Conservation (phyloP, 768 basidiomycete species). For the Leccinum variicolor region DNA sequence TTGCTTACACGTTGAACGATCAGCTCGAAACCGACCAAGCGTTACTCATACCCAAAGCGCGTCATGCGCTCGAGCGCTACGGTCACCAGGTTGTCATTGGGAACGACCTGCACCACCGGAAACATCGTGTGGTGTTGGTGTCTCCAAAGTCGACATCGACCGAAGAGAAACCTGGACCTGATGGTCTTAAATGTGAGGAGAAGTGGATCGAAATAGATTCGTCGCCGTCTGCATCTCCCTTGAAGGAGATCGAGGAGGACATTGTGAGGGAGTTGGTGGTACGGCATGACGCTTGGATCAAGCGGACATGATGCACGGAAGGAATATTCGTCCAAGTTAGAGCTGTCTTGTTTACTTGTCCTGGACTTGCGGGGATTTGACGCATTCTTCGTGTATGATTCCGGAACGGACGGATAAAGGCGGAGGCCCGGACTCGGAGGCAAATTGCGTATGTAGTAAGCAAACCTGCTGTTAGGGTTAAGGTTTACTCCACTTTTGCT, state of each 20-base stretch:
- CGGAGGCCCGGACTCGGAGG: background rate
- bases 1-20: constrained; percentile 3
- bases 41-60: constrained; percentile 88
- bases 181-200: constrained; percentile 44
- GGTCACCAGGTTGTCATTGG: constrained; percentile 98
- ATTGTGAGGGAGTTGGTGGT: constrained; percentile 75
- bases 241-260: constrained; percentile 89
- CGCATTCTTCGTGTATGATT: too few species aligned
- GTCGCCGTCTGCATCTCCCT: constrained; percentile 28
- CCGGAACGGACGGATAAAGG: background rate
- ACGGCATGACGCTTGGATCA: constrained; percentile 73
- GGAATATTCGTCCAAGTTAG: background rate
- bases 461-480: constrained; percentile 9
- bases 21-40: constrained; percentile 90
- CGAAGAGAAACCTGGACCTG: constrained; percentile 6
- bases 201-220: constrained; percentile 63
- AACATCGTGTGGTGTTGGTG: constrained; percentile 91
- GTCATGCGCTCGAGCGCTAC: constrained; percentile 84
- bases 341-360: background rate
- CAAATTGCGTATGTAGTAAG: background rate
- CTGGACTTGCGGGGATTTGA: too few species aligned
- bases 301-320: background rate
- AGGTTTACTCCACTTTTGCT: constrained; percentile 8
- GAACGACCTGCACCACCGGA: constrained; percentile 89
- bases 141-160: constrained; percentile 40